phyloP scores from a whole-genome alignment of 2,329 filamentous ascomycete species.

The Fusarium sp. region DNA sequence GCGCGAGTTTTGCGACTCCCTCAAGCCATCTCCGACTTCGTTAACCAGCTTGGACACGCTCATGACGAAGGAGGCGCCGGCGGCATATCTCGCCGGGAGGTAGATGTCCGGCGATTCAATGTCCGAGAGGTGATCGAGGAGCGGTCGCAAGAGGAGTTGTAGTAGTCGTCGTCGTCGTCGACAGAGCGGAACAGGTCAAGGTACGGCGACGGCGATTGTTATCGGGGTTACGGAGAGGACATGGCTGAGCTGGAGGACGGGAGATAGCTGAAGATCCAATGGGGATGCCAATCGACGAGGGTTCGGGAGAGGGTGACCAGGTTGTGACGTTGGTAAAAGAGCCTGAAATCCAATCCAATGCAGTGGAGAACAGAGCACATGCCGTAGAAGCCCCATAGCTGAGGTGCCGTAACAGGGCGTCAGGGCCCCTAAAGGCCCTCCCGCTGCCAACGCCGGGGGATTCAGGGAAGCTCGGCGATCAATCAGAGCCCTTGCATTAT shows the following conservation, averaged over 20 bases:
- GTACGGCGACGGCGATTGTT: conserved; percentile 2
- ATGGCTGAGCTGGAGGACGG: conserved; percentile 30
- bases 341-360: conserved; percentile 14
- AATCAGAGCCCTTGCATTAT: conserved; percentile 46
- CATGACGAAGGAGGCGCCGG: conserved; percentile 46
- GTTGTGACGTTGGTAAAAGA: conserved; percentile 37
- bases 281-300: conserved; percentile 36
- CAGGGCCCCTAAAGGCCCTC: not conserved
- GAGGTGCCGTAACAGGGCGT: conserved; percentile 18
- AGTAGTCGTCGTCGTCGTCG: conserved; percentile 5
- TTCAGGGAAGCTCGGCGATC: conserved; percentile 36
- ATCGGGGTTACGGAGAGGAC: conserved; percentile 36
- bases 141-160: not conserved
- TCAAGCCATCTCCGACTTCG: conserved; percentile 72
- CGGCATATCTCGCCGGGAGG: conserved; percentile 49
- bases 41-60: conserved; percentile 61
- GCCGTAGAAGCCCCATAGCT: conserved; percentile 1
- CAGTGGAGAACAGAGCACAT: conserved; percentile 10
- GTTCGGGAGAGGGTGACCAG: not conserved
- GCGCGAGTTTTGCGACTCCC: conserved; percentile 81
- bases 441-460: conserved; percentile 24
- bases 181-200: conserved; percentile 3
- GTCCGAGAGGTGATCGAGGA: conserved; percentile 1
- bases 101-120: conserved; percentile 24
- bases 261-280: conserved; percentile 15